A percentile compares a stretch with the other conserved stretches of the same genome.
phyloP scores from a whole-genome alignment of 2,329 filamentous ascomycete genomes.

The Cladophialophora psammophila region DNA sequence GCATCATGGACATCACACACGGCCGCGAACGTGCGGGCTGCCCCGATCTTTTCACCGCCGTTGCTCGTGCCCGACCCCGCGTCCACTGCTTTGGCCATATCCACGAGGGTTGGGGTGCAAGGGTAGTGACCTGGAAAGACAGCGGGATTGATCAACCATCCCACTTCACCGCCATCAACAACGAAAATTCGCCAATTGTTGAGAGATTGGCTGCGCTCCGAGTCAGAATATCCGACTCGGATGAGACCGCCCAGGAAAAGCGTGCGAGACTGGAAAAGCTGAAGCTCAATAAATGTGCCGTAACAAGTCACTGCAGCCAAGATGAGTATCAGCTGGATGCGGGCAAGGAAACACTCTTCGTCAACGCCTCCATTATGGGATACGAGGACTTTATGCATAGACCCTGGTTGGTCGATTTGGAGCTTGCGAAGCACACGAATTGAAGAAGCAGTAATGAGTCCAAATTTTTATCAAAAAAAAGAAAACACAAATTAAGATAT shows the following conservation, averaged over 20 bases:
- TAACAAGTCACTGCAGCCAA: conserved; percentile 52
- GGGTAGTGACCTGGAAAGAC: conserved; percentile 60
- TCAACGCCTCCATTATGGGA: conserved; percentile 66
- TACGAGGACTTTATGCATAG: conserved; percentile 53
- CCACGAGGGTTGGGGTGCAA: conserved; percentile 63
- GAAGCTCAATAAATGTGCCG: conserved; percentile 44
- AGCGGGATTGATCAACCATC: conserved; percentile 46
- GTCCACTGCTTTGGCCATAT: conserved; percentile 52
- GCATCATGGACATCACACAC: conserved; percentile 57
- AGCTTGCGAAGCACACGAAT: conserved; percentile 46
- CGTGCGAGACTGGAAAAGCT: background rate
- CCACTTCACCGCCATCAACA: conserved; percentile 58
- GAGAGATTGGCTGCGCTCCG: conserved; percentile 39
- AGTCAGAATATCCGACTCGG: background rate
- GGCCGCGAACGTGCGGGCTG: conserved; percentile 45
- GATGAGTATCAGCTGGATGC: conserved; percentile 44
- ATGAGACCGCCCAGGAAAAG: background rate
- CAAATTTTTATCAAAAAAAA: too few species aligned
- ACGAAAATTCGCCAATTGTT: conserved; percentile 49
- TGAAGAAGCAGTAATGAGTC: too few species aligned
- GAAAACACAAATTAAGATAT: too few species aligned
- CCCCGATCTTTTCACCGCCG: conserved; percentile 43
- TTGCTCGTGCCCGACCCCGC: conserved; percentile 45
- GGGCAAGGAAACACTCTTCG: conserved; percentile 63
- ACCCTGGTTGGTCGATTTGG: conserved; percentile 63